A percentile compares a stretch with the other conserved stretches of the same genome.
Evolutionary conservation across 352 stramenopile genomes (phyloP).

Genomic region (Phytophthora tentaculata): DNA sequence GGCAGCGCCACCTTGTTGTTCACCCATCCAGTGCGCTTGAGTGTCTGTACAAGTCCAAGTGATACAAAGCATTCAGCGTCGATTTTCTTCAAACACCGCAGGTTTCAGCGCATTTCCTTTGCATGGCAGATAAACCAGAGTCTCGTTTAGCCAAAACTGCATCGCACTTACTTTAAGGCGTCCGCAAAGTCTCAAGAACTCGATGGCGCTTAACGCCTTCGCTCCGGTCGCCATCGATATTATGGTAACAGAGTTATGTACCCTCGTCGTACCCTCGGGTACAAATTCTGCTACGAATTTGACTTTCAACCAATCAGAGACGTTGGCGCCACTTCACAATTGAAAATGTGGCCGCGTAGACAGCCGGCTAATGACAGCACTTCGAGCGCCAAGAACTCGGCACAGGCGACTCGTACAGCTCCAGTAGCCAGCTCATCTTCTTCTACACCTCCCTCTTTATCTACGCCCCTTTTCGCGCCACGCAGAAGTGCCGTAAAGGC

Average conservation of each 20-base stretch:
- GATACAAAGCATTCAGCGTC: neutral
- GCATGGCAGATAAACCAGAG: slow-evolving; percentile 1
- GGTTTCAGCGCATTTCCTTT: slow-evolving; percentile 1
- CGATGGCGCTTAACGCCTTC: slow-evolving; percentile 71
- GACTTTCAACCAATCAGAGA: slow-evolving; percentile 40
- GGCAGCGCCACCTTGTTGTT: slow-evolving; percentile 88
- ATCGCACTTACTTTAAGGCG: slow-evolving; percentile 67
- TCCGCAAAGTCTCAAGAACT: slow-evolving; percentile 84
- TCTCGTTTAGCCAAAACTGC: neutral
- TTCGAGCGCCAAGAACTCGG: slow-evolving; percentile 17
- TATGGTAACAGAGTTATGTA: neutral
- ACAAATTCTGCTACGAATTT: too few relatives aligned
- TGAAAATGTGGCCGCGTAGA: slow-evolving; percentile 52
- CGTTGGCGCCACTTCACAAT: slow-evolving; percentile 22
- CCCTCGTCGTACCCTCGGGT: too few relatives aligned
- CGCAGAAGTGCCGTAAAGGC: slow-evolving; percentile 28
- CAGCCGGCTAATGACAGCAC: slow-evolving; percentile 15
- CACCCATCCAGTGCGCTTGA: slow-evolving; percentile 95
- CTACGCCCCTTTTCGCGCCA: slow-evolving; percentile 19
- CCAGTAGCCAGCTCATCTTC: neutral
- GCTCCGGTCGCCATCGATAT: slow-evolving; percentile 61
- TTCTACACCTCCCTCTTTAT: slow-evolving; percentile 1
- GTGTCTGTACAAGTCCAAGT: slow-evolving; percentile 47
- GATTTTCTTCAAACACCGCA: slow-evolving; percentile 3
- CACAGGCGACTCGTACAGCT: neutral